Conservation (phyloP, 805 yeast genomes). For the Maudiozyma turicensis region DNA sequence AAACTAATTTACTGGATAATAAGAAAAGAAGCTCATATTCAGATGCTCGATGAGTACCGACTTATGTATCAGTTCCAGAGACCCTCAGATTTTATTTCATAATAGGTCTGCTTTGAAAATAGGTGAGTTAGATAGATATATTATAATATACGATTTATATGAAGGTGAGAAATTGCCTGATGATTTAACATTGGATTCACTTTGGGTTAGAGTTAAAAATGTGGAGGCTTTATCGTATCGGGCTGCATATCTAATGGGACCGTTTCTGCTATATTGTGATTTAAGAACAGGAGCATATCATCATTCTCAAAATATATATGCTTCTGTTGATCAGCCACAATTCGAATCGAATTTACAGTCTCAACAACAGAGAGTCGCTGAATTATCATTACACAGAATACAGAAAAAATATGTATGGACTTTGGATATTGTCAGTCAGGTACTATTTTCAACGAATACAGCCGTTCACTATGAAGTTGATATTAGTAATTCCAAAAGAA, state of each 20-base stretch:
- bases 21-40: neutral
- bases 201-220: constrained; percentile 53
- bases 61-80: neutral
- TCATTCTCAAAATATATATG: constrained; percentile 40
- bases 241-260: constrained; percentile 71
- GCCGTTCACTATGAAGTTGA: constrained; percentile 53
- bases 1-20: neutral
- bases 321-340: constrained; percentile 69
- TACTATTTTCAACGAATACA: constrained; percentile 53
- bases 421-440: constrained; percentile 63
- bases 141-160: constrained; percentile 39
- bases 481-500: constrained; percentile 35
- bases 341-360: constrained; percentile 66
- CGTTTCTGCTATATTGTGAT: constrained; percentile 65
- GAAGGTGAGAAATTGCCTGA: constrained; percentile 23
- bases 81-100: constrained; percentile 6
- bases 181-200: constrained; percentile 22
- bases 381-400: constrained; percentile 54
- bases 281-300: constrained; percentile 47
- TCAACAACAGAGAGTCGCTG: constrained; percentile 51
- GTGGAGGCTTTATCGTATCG: constrained; percentile 40
- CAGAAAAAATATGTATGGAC: constrained; percentile 54
- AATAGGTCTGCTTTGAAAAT: constrained; percentile 33
- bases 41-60: neutral
- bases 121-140: constrained; percentile 52